Percentiles rank a stretch among this genome's conserved stretches.
Evolutionary conservation across 345 rosid genomes (phyloP).

Genomic region (Odontarrhena argentea): DNA sequence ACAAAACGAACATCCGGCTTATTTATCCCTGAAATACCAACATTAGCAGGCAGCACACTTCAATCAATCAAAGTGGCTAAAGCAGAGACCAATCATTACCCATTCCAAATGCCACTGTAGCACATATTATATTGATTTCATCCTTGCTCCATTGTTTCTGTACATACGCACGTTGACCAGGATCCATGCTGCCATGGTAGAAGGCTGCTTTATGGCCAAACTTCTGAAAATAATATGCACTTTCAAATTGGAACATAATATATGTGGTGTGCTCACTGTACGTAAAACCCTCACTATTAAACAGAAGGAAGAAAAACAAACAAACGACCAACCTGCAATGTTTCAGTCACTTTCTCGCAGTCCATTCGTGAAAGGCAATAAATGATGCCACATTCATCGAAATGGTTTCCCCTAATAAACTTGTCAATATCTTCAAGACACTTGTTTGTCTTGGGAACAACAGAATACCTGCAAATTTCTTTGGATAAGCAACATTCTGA

Average conservation of each 20-base stretch:
- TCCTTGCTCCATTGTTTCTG: constrained; percentile 99
- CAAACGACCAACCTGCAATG: constrained; percentile 69
- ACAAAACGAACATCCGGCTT: constrained; percentile 99
- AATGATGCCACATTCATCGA: constrained; percentile 96
- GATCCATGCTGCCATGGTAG: constrained; percentile 96
- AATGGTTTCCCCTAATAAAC: constrained; percentile 84
- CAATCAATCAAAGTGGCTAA: constrained; percentile 25
- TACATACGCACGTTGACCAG: constrained; percentile 67
- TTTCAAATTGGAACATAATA: neutral
- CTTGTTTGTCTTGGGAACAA: constrained; percentile 85
- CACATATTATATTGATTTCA: constrained; percentile 94
- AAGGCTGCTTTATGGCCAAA: constrained; percentile 94
- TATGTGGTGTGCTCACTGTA: constrained; percentile 12
- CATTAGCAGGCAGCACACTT: constrained; percentile 31
- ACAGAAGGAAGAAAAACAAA: constrained; percentile 2
- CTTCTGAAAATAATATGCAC: constrained; percentile 53
- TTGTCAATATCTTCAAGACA: constrained; percentile 90
- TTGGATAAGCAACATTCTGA: constrained; percentile 39
- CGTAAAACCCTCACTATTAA: neutral
- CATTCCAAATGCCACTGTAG: constrained; percentile 99
- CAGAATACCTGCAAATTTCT: constrained; percentile 65
- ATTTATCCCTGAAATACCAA: constrained; percentile 74
- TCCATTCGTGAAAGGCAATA: constrained; percentile 99
- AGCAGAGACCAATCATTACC: constrained; percentile 52
- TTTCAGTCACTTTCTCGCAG: constrained; percentile 94